Conservation (phyloP, 2,329 filamentous ascomycete species). For the Trichoderma gracile region DNA sequence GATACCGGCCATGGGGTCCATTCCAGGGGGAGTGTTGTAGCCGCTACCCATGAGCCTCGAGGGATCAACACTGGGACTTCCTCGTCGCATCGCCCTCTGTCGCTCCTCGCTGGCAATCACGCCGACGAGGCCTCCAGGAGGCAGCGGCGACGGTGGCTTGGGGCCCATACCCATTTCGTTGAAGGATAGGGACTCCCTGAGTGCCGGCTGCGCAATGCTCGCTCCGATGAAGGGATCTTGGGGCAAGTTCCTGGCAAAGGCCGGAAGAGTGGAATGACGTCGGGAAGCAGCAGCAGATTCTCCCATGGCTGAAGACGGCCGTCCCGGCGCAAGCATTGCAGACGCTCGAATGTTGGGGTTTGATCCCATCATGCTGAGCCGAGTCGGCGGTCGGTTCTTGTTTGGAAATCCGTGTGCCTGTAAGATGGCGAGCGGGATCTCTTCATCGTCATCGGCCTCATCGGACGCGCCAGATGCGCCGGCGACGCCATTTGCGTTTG, state of each 20-base stretch:
- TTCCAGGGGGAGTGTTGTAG: slow-evolving; percentile 43
- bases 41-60: slow-evolving; percentile 41
- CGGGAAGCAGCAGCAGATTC: slow-evolving; percentile 44
- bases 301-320: slow-evolving; percentile 59
- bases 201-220: slow-evolving; percentile 68
- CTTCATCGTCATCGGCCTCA: slow-evolving; percentile 81
- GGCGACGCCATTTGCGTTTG: not conserved
- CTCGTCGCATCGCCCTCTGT: slow-evolving; percentile 73
- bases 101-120: slow-evolving; percentile 86
- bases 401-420: slow-evolving; percentile 86
- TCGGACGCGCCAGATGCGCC: slow-evolving; percentile 64
- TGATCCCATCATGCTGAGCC: slow-evolving; percentile 63
- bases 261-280: slow-evolving; percentile 60
- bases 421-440: slow-evolving; percentile 81
- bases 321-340: slow-evolving; percentile 47
- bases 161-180: slow-evolving; percentile 54
- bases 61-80: slow-evolving; percentile 69
- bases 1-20: slow-evolving; percentile 53
- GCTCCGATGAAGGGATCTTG: slow-evolving; percentile 84
- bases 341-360: slow-evolving; percentile 70
- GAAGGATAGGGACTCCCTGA: slow-evolving; percentile 74
- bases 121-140: slow-evolving; percentile 78
- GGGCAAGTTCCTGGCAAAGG: slow-evolving; percentile 79
- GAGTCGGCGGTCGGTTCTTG: slow-evolving; percentile 72
- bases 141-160: slow-evolving; percentile 45